phyloP scores from a whole-genome alignment of 371 early-diverging fungal species.

The Apophysomyces variabilis region DNA sequence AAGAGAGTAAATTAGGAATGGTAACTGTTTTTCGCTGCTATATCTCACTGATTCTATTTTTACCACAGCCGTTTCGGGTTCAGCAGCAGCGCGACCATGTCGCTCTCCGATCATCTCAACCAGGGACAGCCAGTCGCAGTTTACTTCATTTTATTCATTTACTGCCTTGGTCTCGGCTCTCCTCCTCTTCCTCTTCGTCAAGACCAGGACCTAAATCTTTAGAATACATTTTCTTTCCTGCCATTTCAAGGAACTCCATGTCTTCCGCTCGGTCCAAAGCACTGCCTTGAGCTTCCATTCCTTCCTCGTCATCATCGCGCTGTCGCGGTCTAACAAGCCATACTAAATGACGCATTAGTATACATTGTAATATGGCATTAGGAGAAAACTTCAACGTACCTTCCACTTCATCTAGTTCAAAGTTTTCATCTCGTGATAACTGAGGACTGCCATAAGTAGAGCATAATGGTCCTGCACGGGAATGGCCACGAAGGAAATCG shows the following conservation, averaged over 20 bases:
- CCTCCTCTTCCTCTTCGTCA: constrained; percentile 15
- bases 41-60: not conserved
- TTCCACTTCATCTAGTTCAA: constrained; percentile 74
- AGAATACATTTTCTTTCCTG: constrained; percentile 80
- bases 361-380: constrained; percentile 18
- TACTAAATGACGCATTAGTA: constrained; percentile 40
- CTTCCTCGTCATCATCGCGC: constrained; percentile 59
- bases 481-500: constrained; percentile 74
- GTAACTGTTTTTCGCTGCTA: not conserved
- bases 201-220: constrained; percentile 61
- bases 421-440: constrained; percentile 57
- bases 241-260: constrained; percentile 87
- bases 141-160: no score
- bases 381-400: constrained; percentile 44
- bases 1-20: not conserved
- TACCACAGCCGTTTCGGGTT: not conserved
- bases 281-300: constrained; percentile 49
- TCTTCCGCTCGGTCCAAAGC: constrained; percentile 74
- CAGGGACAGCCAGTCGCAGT: not conserved
- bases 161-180: not conserved
- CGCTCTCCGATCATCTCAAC: not conserved
- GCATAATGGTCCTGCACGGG: constrained; percentile 70
- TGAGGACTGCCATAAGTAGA: constrained; percentile 72
- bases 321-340: constrained; percentile 70
- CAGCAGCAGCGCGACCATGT: not conserved